phyloP scores from a whole-genome alignment of 2,329 filamentous ascomycete species.

The Phialophora macrospora region DNA sequence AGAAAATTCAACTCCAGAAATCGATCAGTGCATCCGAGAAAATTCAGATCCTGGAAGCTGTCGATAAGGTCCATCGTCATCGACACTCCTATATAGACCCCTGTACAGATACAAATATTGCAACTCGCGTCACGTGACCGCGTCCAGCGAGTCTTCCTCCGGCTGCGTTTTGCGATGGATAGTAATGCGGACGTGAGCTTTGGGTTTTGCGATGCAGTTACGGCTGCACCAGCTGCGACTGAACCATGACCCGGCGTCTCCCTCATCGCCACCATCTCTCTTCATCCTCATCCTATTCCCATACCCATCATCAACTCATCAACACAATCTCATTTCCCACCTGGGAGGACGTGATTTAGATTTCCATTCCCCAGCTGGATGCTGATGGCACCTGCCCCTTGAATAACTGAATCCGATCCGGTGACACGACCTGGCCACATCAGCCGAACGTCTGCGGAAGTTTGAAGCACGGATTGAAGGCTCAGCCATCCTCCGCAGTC shows the following conservation, averaged over 20 bases:
- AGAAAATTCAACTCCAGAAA: not conserved
- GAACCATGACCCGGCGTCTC: conserved; percentile 32
- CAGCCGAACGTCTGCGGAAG: conserved; percentile 16
- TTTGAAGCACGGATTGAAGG: conserved; percentile 11
- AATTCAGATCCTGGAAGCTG: not conserved
- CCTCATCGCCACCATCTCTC: conserved; percentile 28
- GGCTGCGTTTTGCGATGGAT: conserved; percentile 16
- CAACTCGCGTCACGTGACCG: conserved; percentile 27
- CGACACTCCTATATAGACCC: conserved; percentile 24
- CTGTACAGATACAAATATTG: not conserved
- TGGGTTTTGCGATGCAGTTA: conserved; percentile 26
- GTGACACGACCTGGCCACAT: conserved; percentile 33
- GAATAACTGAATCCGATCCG: conserved; percentile 24
- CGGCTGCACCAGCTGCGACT: conserved; percentile 33
- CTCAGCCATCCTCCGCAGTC: conserved; percentile 4
- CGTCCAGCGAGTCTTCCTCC: not conserved
- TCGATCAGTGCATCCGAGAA: not conserved
- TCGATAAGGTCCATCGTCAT: conserved; percentile 1
- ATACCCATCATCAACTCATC: conserved; percentile 30
- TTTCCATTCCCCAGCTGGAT: conserved; percentile 22
- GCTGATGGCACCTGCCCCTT: conserved; percentile 32
- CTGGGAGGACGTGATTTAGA: conserved; percentile 26
- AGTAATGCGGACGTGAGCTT: conserved; percentile 34
- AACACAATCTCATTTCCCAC: conserved; percentile 21
- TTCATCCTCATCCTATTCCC: conserved; percentile 27